Conservation (phyloP, 768 basidiomycete genomes). For the Russula olivacea region DNA sequence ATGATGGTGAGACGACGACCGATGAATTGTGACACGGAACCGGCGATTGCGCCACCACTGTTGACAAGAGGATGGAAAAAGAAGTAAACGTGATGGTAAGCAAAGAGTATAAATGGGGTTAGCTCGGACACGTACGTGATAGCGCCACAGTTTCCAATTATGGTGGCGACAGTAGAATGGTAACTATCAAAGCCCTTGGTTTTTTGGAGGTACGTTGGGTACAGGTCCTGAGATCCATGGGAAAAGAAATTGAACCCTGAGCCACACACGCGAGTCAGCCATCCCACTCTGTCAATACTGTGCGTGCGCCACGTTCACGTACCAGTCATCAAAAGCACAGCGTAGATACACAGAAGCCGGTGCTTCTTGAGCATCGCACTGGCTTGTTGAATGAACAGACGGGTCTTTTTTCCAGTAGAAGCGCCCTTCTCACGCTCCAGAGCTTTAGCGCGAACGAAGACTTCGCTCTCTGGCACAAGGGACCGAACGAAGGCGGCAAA, state of each 20-base stretch:
- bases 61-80: neutral
- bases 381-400: slow-evolving; percentile 66
- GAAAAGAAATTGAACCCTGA: slow-evolving; percentile 48
- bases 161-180: slow-evolving; percentile 39
- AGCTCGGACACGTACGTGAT: slow-evolving; percentile 25
- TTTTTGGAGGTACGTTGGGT: slow-evolving; percentile 38
- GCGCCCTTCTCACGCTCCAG: slow-evolving; percentile 41
- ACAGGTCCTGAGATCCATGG: slow-evolving; percentile 43
- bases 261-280: slow-evolving; percentile 10
- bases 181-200: slow-evolving; percentile 34
- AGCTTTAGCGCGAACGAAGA: slow-evolving; percentile 62
- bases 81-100: neutral
- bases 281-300: neutral
- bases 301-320: slow-evolving; percentile 3
- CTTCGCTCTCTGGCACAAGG: slow-evolving; percentile 69
- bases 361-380: slow-evolving; percentile 73
- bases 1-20: slow-evolving; percentile 44
- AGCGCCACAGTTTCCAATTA: slow-evolving; percentile 38
- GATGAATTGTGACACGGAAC: slow-evolving; percentile 37
- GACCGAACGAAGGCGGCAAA: slow-evolving; percentile 66
- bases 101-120: slow-evolving; percentile 15
- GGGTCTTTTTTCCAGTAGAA: slow-evolving; percentile 47
- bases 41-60: slow-evolving; percentile 38
- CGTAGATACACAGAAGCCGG: slow-evolving; percentile 81
- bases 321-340: slow-evolving; percentile 76